Percentiles rank a stretch among this genome's conserved stretches.
Conservation (phyloP, 2,329 filamentous ascomycete species). For the Xylariaceae sp. region DNA sequence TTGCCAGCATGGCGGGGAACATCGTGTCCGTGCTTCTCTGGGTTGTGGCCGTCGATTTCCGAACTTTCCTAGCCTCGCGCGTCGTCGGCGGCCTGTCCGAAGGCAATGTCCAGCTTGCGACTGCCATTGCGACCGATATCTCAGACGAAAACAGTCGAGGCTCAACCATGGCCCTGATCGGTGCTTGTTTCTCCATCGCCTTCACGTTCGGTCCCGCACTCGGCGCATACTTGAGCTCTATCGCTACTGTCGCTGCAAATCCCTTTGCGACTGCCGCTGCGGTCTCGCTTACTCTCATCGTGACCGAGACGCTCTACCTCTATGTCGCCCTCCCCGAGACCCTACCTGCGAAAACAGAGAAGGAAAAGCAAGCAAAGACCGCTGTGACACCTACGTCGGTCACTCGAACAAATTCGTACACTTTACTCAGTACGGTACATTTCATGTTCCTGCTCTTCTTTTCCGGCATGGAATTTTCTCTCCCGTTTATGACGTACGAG, state of each 20-base stretch:
- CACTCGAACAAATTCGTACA: conserved; percentile 74
- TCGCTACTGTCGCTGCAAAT: conserved; percentile 76
- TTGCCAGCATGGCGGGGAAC: conserved; percentile 91
- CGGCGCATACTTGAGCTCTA: conserved; percentile 77
- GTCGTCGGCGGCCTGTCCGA: conserved; percentile 91
- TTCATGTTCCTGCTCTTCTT: conserved; percentile 94
- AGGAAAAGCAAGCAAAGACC: conserved; percentile 22
- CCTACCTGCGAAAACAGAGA: conserved; percentile 54
- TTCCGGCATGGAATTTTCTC: conserved; percentile 94
- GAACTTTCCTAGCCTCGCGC: conserved; percentile 90
- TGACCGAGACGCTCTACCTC: conserved; percentile 83
- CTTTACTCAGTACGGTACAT: conserved; percentile 78
- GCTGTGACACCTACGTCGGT: conserved; percentile 22
- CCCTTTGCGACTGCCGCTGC: conserved; percentile 91
- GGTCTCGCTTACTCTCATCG: conserved; percentile 78
- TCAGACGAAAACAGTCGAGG: conserved; percentile 81
- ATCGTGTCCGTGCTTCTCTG: conserved; percentile 90
- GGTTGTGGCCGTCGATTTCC: conserved; percentile 90
- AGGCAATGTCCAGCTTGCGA: conserved; percentile 93
- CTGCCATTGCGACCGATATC: conserved; percentile 94
- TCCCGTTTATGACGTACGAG: conserved; percentile 96
- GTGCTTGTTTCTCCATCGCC: conserved; percentile 92
- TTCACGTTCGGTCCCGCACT: conserved; percentile 95
- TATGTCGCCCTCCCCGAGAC: conserved; percentile 87
- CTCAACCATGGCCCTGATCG: conserved; percentile 92